Percentiles rank a stretch among this genome's conserved stretches.
Conservation (phyloP, 108 stramenopile species). For the Chaetoceros tenuissimus region DNA sequence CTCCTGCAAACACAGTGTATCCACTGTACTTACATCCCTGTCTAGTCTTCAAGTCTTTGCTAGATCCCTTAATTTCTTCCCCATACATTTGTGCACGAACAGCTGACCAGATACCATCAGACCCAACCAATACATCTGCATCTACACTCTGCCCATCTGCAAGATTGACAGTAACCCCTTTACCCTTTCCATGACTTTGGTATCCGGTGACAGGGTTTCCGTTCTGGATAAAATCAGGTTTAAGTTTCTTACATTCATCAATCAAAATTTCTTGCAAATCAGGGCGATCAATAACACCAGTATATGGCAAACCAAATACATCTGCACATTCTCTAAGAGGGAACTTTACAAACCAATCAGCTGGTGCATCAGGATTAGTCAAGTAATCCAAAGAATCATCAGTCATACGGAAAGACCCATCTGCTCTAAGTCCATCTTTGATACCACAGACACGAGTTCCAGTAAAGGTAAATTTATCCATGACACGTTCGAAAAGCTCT, state of each 20-base stretch:
- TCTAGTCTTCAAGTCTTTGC: conserved; percentile 33
- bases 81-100: conserved; percentile 93
- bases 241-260: conserved; percentile 83
- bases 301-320: conserved; percentile 82
- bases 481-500: conserved; percentile 76
- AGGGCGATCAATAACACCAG: conserved; percentile 94
- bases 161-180: conserved; percentile 79
- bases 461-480: conserved; percentile 96
- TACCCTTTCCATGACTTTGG: conserved; percentile 52
- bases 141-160: conserved; percentile 65
- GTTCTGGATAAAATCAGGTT: conserved; percentile 75
- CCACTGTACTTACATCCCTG: conserved; percentile 91
- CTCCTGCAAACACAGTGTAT: conserved; percentile 97
- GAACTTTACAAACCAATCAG: conserved; percentile 96
- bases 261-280: conserved; percentile 95
- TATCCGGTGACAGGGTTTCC: conserved; percentile 75
- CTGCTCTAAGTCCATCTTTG: conserved; percentile 89
- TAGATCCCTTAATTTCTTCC: conserved; percentile 72
- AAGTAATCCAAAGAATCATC: conserved; percentile 74
- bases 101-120: conserved; percentile 95
- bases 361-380: conserved; percentile 72
- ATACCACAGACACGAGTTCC: conserved; percentile 92
- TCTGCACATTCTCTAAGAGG: conserved; percentile 83
- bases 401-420: conserved; percentile 85
- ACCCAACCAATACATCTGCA: conserved; percentile 87